These are phyloP conservation scores for Paramecium octaurelia DNA, from an alignment of 73 alveolate species.

Conservation along the genomic window DNA sequence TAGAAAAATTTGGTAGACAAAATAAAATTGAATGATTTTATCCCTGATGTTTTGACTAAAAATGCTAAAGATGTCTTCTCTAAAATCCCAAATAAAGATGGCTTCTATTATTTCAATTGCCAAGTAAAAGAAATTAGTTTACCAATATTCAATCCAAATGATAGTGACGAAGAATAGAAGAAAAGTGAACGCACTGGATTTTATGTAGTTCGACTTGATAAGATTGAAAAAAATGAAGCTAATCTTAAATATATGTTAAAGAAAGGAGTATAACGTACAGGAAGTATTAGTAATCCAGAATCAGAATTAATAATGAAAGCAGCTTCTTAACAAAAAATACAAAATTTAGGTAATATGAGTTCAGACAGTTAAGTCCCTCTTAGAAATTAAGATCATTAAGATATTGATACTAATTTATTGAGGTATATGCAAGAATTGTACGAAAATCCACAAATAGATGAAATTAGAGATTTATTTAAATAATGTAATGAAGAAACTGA, in stretches of 20 bases:
- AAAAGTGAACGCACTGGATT: not conserved
- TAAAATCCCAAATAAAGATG: not conserved
- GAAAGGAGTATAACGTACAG: not conserved
- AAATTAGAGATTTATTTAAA: not conserved
- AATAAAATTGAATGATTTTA: not conserved
- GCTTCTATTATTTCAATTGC: not conserved
- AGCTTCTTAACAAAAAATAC: not conserved
- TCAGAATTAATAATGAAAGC: not conserved
- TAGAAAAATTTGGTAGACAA: not conserved
- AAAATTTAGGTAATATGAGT: not conserved
- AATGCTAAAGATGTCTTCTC: not conserved
- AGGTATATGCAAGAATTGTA: not conserved
- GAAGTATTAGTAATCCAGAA: not conserved
- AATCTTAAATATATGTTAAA: not conserved
- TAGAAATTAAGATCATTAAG: not conserved
- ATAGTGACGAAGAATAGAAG: not conserved
- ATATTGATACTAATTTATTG: not conserved
- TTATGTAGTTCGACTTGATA: not conserved
- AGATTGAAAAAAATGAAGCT: not conserved
- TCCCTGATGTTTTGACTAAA: not conserved
- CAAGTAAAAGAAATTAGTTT: not conserved
- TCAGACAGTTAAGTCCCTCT: not conserved
- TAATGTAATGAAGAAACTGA: not conserved
- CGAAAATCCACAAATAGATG: not conserved
- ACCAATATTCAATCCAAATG: not conserved